phyloP scores from a whole-genome alignment of 2,329 filamentous ascomycete species.

The Cercospora canescens region DNA sequence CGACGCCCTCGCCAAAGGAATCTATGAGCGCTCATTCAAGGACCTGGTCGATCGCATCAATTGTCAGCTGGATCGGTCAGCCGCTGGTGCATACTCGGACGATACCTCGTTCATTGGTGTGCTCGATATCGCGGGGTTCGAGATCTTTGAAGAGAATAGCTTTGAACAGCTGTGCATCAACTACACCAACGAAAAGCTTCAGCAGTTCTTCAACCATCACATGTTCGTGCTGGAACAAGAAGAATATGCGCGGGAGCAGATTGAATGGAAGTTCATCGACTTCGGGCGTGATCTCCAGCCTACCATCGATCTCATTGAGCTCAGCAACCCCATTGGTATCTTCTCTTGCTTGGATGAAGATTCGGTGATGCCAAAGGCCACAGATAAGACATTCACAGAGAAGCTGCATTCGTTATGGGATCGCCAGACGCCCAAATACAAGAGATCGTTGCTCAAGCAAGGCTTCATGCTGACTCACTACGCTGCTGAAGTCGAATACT shows the following conservation, averaged over 20 bases:
- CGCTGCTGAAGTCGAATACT: constrained; percentile 96
- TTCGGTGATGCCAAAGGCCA: constrained; percentile 98
- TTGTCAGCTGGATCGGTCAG: constrained; percentile 74
- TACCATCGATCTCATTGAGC: constrained; percentile 94
- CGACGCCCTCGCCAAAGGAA: constrained; percentile 91
- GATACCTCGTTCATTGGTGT: constrained; percentile 97
- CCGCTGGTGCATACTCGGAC: constrained; percentile 73
- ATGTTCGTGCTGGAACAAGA: constrained; percentile 99
- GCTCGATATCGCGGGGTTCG: constrained; percentile 97
- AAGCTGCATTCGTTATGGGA: constrained; percentile 98
- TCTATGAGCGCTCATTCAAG: constrained; percentile 94
- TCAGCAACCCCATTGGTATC: constrained; percentile 96
- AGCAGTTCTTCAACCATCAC: constrained; percentile 99
- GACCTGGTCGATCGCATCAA: constrained; percentile 93
- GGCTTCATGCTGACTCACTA: constrained; percentile 98
- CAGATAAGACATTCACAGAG: constrained; percentile 94
- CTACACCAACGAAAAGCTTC: constrained; percentile 98
- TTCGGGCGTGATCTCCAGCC: constrained; percentile 96
- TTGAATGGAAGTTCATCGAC: constrained; percentile 99
- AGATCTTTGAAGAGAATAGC: constrained; percentile 97
- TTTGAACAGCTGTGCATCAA: constrained; percentile 99
- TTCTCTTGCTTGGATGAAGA: constrained; percentile 98
- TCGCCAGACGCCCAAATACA: constrained; percentile 91
- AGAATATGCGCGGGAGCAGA: constrained; percentile 95
- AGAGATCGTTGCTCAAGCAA: constrained; percentile 80